Conservation (phyloP, 257 asterid species). For the Dorcoceras hygrometricum region DNA sequence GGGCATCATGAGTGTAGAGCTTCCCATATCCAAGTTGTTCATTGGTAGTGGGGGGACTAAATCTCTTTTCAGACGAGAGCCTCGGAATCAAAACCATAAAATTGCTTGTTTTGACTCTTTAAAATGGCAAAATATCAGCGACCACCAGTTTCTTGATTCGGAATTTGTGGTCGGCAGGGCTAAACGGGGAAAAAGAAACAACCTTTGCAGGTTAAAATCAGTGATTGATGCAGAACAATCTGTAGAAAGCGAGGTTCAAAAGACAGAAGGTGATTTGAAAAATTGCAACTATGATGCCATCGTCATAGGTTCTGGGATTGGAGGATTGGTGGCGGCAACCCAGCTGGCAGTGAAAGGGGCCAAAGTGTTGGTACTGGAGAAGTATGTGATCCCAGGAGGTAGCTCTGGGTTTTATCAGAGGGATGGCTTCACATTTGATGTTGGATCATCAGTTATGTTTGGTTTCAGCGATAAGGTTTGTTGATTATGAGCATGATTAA, state of each 20-base stretch:
- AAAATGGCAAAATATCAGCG: conserved; percentile 22
- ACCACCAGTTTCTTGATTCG: conserved; percentile 22
- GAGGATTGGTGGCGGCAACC: conserved; percentile 94
- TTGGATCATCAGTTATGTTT: conserved; percentile 98
- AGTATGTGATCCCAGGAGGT: conserved; percentile 97
- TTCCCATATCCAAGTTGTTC: conserved; percentile 34
- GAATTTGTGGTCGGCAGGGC: conserved; percentile 28
- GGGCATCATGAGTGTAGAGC: conserved; percentile 37
- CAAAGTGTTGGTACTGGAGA: conserved; percentile 83
- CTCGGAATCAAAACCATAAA: conserved; percentile 26
- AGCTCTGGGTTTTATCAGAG: conserved; percentile 87
- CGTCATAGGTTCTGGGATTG: conserved; percentile 90
- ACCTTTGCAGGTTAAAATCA: conserved; percentile 41
- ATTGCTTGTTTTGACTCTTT: conserved; percentile 23
- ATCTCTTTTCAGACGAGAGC: conserved; percentile 30
- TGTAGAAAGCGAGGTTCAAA: conserved; percentile 30
- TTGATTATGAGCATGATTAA: conserved; percentile 14
- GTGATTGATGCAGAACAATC: conserved; percentile 40
- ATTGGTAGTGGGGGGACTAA: conserved; percentile 28
- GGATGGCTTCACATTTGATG: conserved; percentile 91
- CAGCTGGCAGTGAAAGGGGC: conserved; percentile 97
- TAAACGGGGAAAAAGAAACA: conserved; percentile 27
- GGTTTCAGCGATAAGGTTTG: conserved; percentile 98
- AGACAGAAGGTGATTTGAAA: conserved; percentile 26
- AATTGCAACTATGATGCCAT: conserved; percentile 64